These are phyloP conservation scores for Pilaira anomala DNA, from an alignment of 192 early-diverging fungal genomes.

Conservation along the genomic window DNA sequence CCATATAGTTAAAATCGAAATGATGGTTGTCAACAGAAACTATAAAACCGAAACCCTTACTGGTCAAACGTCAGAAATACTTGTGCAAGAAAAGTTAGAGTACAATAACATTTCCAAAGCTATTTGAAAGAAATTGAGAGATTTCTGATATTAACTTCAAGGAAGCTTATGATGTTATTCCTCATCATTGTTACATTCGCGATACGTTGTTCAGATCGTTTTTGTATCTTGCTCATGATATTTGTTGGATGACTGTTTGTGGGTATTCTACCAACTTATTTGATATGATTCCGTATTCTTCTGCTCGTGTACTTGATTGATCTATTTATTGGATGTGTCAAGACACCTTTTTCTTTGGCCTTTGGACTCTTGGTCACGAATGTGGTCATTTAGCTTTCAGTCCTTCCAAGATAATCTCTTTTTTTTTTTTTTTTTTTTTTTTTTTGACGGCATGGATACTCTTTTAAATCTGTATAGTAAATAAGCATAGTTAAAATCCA, in stretches of 20 bases:
- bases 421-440: background rate
- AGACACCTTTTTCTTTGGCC: slow-evolving; percentile 50
- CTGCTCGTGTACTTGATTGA: slow-evolving; percentile 62
- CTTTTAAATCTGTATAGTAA: no score
- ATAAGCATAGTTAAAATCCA: no score
- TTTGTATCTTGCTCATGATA: slow-evolving; percentile 73
- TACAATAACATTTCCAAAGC: no score
- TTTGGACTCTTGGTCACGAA: slow-evolving; percentile 88
- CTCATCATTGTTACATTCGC: slow-evolving; percentile 89
- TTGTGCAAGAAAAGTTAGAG: no score
- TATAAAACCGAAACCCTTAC: no score
- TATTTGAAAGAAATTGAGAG: slow-evolving; percentile 34
- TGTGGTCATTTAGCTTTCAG: slow-evolving; percentile 92
- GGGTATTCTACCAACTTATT: slow-evolving; percentile 68
- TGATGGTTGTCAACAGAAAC: no score
- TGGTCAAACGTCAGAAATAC: no score
- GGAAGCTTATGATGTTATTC: slow-evolving; percentile 83
- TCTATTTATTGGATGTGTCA: slow-evolving; percentile 63
- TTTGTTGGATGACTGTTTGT: slow-evolving; percentile 61
- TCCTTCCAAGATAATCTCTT: slow-evolving; percentile 50
- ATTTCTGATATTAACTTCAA: slow-evolving; percentile 81
- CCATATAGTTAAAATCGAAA: no score
- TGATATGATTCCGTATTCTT: slow-evolving; percentile 40
- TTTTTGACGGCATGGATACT: no score
- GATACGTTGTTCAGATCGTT: slow-evolving; percentile 74